These are phyloP conservation scores for Myriosclerotinia duriaeana DNA, from an alignment of 2,329 filamentous ascomycete species.

Conservation along the genomic window DNA sequence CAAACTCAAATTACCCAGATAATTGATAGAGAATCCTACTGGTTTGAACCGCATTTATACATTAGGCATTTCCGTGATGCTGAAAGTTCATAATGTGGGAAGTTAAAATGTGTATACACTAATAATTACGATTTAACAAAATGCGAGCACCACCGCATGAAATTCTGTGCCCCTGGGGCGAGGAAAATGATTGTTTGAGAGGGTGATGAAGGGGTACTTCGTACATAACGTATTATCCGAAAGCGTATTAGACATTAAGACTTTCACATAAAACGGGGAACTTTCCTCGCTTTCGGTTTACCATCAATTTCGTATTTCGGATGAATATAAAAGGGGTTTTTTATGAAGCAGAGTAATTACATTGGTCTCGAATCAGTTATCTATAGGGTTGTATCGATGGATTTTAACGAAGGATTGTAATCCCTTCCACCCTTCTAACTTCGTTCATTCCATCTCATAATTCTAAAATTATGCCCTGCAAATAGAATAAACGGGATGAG, in stretches of 20 bases:
- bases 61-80: too few species aligned
- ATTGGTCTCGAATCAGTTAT: neutral
- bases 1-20: too few species aligned
- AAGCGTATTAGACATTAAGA: too few species aligned
- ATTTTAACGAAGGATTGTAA: neutral
- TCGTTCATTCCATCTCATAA: neutral
- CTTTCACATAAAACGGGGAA: neutral
- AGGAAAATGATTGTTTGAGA: neutral
- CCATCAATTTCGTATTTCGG: neutral
- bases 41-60: too few species aligned
- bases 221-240: too few species aligned
- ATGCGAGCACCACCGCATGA: too few species aligned
- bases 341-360: neutral
- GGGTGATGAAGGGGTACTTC: neutral
- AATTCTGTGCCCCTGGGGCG: neutral
- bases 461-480: neutral
- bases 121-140: too few species aligned
- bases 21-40: too few species aligned
- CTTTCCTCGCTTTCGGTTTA: too few species aligned
- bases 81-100: too few species aligned
- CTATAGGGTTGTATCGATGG: conserved; percentile 8
- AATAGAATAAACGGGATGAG: conserved; percentile 11
- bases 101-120: too few species aligned
- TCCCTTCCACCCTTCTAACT: neutral
- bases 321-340: neutral